Base-by-base conservation (phyloP, 129 eudicot species). In the Flaveria bidentis region DNA sequence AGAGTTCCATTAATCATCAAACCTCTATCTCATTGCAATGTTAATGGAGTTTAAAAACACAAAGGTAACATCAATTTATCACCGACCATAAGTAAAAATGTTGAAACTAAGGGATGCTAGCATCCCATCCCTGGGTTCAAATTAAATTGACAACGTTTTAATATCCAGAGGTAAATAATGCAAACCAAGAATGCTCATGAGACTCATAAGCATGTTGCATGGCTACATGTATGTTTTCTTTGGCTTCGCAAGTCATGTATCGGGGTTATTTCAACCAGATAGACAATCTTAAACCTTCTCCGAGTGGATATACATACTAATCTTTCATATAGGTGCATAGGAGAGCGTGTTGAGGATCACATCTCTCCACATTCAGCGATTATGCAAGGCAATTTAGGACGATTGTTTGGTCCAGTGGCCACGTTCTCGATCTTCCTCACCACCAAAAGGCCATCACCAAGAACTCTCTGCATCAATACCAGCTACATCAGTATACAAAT, bases 291-390 rank as follows among this genome's bases (percentile, higher is more conserved):
- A 28, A n/a, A 62, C 18, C 41, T 33, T 36, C 41, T 36, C 41
- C 41, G 1, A 36, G 7, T 5, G 7, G 39, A 33, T 33, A 33
- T 33, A 4, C 41, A 36, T 4, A 36, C 73, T 49, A 47, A 13
- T 49, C 64, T 17, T 65, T 51, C 67, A 67, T 76, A 60, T 36
- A 55, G 30, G 33, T 33, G 52, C 36, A 49, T 12, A 50, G 18
- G 50, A 9, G 2, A 8, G 46, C 47, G 53, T 41, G 36, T 5
- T 6, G 23, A 57, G 20, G 65, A 77, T 82, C 75, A 93, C 98
- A 93, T 93, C 80, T 93, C 98, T 57, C 98, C 98, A 30, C 98
- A 93, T 72, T 93, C 98, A 6, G 97, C 91, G 61, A 93, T 87
- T 4, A 90, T 83, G 66, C 96, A 88, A 1, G 97, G 83, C 82